Evolutionary conservation across 2,329 filamentous ascomycete species (phyloP).

Genomic region (Xylaria sp.): DNA sequence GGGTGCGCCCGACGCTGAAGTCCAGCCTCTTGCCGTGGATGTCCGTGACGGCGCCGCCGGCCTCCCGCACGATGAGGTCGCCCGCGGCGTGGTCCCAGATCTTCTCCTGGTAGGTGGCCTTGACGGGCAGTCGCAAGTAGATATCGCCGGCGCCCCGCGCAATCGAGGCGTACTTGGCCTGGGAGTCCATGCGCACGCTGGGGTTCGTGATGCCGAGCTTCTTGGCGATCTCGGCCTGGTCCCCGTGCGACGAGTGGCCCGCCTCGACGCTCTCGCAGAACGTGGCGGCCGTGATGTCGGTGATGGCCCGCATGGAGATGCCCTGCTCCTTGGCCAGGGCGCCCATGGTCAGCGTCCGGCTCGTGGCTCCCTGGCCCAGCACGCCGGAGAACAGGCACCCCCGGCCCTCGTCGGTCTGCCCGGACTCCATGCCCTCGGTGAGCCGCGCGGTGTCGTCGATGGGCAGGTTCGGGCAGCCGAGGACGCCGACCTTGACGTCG

Average conservation of each 20-base stretch:
- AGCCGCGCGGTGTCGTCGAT: slow-evolving; percentile 77
- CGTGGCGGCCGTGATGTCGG: slow-evolving; percentile 75
- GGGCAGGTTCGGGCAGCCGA: slow-evolving; percentile 94
- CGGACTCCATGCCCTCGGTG: slow-evolving; percentile 70
- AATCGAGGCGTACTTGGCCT: slow-evolving; percentile 97
- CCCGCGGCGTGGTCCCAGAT: slow-evolving; percentile 99
- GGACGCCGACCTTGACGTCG: slow-evolving; percentile 88
- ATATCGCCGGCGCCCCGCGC: slow-evolving; percentile 92
- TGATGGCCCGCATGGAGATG: slow-evolving; percentile 79
- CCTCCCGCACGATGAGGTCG: slow-evolving; percentile 90
- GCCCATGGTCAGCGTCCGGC: slow-evolving; percentile 67
- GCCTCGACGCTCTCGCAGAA: slow-evolving; percentile 98
- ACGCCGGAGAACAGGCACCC: slow-evolving; percentile 91
- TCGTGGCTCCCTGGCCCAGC: slow-evolving; percentile 76
- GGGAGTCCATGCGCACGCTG: slow-evolving; percentile 95
- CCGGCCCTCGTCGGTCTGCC: slow-evolving; percentile 74
- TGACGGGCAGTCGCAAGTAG: slow-evolving; percentile 86
- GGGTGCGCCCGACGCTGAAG: slow-evolving; percentile 82
- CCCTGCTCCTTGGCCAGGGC: slow-evolving; percentile 56
- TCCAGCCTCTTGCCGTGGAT: slow-evolving; percentile 82
- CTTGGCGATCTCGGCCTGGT: slow-evolving; percentile 82
- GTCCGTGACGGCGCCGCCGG: slow-evolving; percentile 90
- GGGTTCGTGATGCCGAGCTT: slow-evolving; percentile 84
- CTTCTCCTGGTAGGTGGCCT: slow-evolving; percentile 92
- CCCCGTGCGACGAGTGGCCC: slow-evolving; percentile 85